Evolutionary conservation across 1,139 yeast genomes (phyloP), one percentile per base, ranked within the genome.

Genomic region (Pichia sp.): DNA sequence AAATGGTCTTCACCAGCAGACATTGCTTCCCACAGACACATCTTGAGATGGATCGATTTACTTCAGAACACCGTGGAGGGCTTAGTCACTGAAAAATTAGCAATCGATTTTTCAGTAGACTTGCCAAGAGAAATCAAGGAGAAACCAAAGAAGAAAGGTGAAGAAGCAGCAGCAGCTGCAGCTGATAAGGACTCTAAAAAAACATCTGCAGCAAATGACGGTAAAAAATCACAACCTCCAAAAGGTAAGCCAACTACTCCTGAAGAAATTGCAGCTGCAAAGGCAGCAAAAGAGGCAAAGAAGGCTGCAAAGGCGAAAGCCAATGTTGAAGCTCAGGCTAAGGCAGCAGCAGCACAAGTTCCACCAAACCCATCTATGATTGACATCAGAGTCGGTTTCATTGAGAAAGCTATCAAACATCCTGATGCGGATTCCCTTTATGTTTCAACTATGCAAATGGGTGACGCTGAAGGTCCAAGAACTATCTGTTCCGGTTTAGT

Each of bases 381-480:
- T 59, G 96, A 89, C 60, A 78, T 91, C 66, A 79, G 95, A 61
- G 96, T 91, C 47, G 99, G 99, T 38, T 86, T 81, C 72, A 93
- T 93, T 58, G 89, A 89, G 68, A 91, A 91, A 71, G 96, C 96
- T 38, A 74, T 84, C 59, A 85, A 85, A 66, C 99, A 93, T 67
- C 98, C 98, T 49, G 93, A 93, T 61, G 99, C 98, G 31, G 99
- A 93, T 65, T 74, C 95, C 4, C 72, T 93, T 57, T 93, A 93
- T 62, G 95, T 91, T 47, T 89, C 97, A 26, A 91, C 98, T 42
- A 91, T 93, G 57, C 88, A 93, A 51, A 81, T 86, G 73, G 99
- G 98, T 51, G 98, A 91, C 58, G 89, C 72, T 52, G 94, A 84
- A 58, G 95, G 95, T 46, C 98, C 98, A 60, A 80, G 99, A 71